A percentile compares a stretch with the other conserved stretches of the same genome.
Conservation (phyloP, 805 yeast genomes). For the Wickerhamomyces ciferrii region DNA sequence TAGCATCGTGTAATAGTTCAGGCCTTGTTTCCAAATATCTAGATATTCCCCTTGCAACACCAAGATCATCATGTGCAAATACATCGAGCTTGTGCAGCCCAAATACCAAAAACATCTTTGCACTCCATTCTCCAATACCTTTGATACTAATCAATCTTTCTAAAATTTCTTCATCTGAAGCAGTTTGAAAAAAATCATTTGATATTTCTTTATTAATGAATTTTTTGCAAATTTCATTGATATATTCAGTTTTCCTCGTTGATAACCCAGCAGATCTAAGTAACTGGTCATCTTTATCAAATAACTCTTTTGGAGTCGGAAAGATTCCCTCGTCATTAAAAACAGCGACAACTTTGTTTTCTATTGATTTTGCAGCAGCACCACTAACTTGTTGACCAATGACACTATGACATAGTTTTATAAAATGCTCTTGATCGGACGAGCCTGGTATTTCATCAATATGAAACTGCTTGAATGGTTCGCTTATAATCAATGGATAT, state of each 20-base stretch:
- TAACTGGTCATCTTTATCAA: slow-evolving; percentile 34
- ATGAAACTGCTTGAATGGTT: slow-evolving; percentile 25
- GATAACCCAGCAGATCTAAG: slow-evolving; percentile 68
- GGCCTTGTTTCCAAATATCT: slow-evolving; percentile 54
- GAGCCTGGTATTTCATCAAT: slow-evolving; percentile 7
- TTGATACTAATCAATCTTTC: slow-evolving; percentile 48
- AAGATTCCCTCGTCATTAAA: slow-evolving; percentile 30
- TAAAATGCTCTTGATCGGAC: slow-evolving; percentile 30
- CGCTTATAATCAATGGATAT: slow-evolving; percentile 17
- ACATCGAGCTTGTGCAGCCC: slow-evolving; percentile 63
- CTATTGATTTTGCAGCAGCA: slow-evolving; percentile 68
- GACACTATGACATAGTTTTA: slow-evolving; percentile 40
- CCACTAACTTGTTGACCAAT: slow-evolving; percentile 78
- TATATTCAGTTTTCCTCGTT: slow-evolving; percentile 58
- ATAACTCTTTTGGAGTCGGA: slow-evolving; percentile 50
- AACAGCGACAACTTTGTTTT: slow-evolving; percentile 34
- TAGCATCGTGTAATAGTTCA: slow-evolving; percentile 38
- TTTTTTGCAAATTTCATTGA: slow-evolving; percentile 46
- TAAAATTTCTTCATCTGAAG: slow-evolving; percentile 39
- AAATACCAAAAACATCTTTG: slow-evolving; percentile 79
- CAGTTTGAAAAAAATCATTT: slow-evolving; percentile 29
- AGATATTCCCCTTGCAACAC: slow-evolving; percentile 78
- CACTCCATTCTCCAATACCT: slow-evolving; percentile 84
- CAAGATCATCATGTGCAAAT: slow-evolving; percentile 76
- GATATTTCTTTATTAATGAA: slow-evolving; percentile 35